Base-by-base conservation (phyloP, 495 filamentous ascomycete genomes). In the Aspergillus indologenus region DNA sequence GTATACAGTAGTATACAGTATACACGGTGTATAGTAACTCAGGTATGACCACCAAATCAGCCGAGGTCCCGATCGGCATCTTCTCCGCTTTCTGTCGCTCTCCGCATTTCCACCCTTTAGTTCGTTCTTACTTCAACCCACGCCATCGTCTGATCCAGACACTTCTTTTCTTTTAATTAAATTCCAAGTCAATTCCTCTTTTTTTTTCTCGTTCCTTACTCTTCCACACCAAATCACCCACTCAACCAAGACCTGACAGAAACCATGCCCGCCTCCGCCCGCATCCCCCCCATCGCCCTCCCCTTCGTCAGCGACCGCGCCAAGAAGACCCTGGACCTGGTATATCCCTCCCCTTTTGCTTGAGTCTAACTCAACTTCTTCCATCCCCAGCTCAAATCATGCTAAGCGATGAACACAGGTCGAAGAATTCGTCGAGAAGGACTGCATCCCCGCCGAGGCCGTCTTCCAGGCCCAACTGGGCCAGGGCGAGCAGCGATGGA, bases 361-460 rank as follows among this genome's bases (percentile, higher is more conserved):
- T 15, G n/a, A n/a, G n/a, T n/a, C n/a, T n/a, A n/a, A n/a, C n/a
- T n/a, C n/a, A n/a, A n/a, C 4, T 24, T 23, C 18, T 18, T 45
- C 26, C 26, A 4, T 9, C 26, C 9, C 4, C 26, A 3, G 3
- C 26, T 29, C 26, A 4, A 29, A 4, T 29, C 26, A n/a, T n/a
- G n/a, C n/a, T n/a, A n/a, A n/a, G n/a, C n/a, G n/a, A n/a, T n/a
- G 26, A 29, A 21, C 19, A 1, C 62, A 93, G 78, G 91, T 97
- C 59, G 89, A 92, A 74, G 91, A 90, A 69, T 98, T 98, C 69
- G 93, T 98, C 58, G 93, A 98, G 70, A 92, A 93, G 71, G 92
- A 96, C 77, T 98, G 92, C 69, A 88, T 95, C 65, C 87, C 89
- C 63, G 89, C 89, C 69, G 91, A 96, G 68, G 75, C 85, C 54